Conservation (phyloP, 2,329 filamentous ascomycete genomes). For the Teratosphaeria gauchensis region DNA sequence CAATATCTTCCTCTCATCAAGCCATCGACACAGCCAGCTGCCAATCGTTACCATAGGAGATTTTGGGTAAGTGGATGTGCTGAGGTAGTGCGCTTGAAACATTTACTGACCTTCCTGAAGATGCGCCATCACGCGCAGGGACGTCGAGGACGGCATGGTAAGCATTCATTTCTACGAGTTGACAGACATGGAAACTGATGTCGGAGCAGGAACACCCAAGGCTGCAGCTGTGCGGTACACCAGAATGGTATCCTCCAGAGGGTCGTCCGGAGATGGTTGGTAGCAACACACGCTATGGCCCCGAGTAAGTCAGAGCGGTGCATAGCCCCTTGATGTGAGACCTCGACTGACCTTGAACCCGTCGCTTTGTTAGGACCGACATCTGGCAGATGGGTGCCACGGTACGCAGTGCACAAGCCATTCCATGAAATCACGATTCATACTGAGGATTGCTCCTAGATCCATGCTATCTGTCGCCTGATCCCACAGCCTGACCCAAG, state of each 20-base stretch:
- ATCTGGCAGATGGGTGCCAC: conserved; percentile 14
- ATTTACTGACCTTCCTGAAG: conserved; percentile 3
- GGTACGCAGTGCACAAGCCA: no score
- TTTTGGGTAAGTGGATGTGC: no score
- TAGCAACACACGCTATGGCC: conserved; percentile 3
- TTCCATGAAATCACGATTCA: no score
- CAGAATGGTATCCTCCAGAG: conserved; percentile 13
- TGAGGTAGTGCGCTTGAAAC: no score
- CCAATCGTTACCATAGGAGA: conserved; percentile 12
- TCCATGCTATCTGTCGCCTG: conserved; percentile 9
- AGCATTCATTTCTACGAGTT: neutral
- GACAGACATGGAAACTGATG: neutral
- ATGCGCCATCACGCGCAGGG: conserved; percentile 5
- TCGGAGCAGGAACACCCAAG: neutral
- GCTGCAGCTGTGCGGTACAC: conserved; percentile 4
- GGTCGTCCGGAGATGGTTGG: neutral
- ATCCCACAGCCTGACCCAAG: neutral
- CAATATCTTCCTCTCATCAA: conserved; percentile 9
- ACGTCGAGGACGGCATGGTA: conserved; percentile 6
- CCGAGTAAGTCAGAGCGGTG: neutral
- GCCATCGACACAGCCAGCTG: neutral
- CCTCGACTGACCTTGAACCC: no score
- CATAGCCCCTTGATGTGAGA: no score
- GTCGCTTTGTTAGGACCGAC: conserved; percentile 4
- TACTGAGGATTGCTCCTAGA: neutral